These are phyloP conservation scores for Backusella tarrabulga DNA, from an alignment of 192 early-diverging fungal genomes.

Conservation along the genomic window DNA sequence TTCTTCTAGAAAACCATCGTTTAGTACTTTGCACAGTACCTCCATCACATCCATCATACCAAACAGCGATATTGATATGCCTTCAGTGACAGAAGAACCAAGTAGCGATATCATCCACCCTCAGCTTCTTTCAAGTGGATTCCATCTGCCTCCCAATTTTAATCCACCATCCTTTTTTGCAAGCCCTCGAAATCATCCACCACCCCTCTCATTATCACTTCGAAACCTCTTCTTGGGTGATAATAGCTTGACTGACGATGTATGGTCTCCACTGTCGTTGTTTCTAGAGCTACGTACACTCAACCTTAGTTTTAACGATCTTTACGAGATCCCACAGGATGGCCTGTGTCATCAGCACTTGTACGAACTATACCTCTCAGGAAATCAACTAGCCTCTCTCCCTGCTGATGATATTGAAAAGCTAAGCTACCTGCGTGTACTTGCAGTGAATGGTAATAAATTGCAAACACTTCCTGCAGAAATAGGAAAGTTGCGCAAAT, in stretches of 20 bases:
- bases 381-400: slow-evolving; percentile 80
- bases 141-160: slow-evolving; percentile 38
- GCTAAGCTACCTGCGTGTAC: slow-evolving; percentile 61
- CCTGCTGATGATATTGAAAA: slow-evolving; percentile 85
- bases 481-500: slow-evolving; percentile 78
- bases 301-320: slow-evolving; percentile 79
- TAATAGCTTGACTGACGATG: slow-evolving; percentile 82
- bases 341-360: slow-evolving; percentile 71
- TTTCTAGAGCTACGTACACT: slow-evolving; percentile 72
- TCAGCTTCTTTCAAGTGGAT: slow-evolving; percentile 4
- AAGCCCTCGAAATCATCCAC: slow-evolving; percentile 45
- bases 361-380: slow-evolving; percentile 77
- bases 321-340: slow-evolving; percentile 79
- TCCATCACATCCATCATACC: slow-evolving; percentile 13
- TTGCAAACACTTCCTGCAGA: slow-evolving; percentile 87
- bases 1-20: not conserved
- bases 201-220: slow-evolving; percentile 60
- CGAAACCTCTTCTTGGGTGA: slow-evolving; percentile 70
- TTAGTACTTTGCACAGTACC: not conserved
- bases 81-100: not conserved
- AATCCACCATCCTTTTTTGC: slow-evolving; percentile 48
- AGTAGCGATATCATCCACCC: not conserved
- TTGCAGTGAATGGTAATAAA: slow-evolving; percentile 90
- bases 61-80: not conserved
- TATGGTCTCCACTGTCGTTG: slow-evolving; percentile 70